A percentile compares a stretch with the other conserved stretches of the same genome.
These are phyloP conservation scores for Auricularia cornea DNA, from an alignment of 768 basidiomycete species.

Conservation along the genomic window DNA sequence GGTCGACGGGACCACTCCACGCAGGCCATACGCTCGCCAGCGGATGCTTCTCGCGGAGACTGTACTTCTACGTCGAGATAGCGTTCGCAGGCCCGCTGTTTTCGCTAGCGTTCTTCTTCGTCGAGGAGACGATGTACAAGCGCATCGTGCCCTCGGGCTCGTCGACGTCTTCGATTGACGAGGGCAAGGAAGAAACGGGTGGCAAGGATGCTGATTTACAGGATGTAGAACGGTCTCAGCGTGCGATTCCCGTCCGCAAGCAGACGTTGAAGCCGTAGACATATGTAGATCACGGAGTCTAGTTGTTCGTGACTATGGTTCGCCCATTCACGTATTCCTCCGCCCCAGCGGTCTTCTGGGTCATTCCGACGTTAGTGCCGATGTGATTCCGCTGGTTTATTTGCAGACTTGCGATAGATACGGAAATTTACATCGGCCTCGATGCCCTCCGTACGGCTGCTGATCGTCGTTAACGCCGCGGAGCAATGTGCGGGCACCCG, in stretches of 20 bases:
- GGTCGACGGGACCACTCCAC: slow-evolving; percentile 2
- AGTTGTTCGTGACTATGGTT: slow-evolving; percentile 4
- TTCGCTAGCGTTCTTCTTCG: slow-evolving; percentile 2
- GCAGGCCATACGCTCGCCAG: slow-evolving; percentile 4
- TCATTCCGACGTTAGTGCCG: background rate
- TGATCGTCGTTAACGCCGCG: no score
- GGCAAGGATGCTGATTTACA: background rate
- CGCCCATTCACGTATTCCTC: slow-evolving; percentile 4
- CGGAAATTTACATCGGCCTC: slow-evolving; percentile 4
- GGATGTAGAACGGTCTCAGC: background rate
- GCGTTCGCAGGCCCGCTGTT: slow-evolving; percentile 3
- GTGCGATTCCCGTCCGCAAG: slow-evolving; percentile 1
- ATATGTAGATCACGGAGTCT: background rate
- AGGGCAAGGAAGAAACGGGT: background rate
- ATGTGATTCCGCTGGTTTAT: background rate
- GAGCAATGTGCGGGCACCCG: no score
- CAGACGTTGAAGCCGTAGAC: slow-evolving; percentile 4
- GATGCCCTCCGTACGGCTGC: background rate
- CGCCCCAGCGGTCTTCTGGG: slow-evolving; percentile 3
- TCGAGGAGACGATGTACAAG: slow-evolving; percentile 4
- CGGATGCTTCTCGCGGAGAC: slow-evolving; percentile 3
- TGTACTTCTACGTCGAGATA: slow-evolving; percentile 7
- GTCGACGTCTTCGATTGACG: background rate
- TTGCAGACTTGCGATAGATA: background rate
- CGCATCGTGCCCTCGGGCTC: background rate